A percentile compares a stretch with the other conserved stretches of the same genome.
These are phyloP conservation scores for Simplicillium sp. DNA, from an alignment of 2,329 filamentous ascomycete genomes.

Conservation along the genomic window DNA sequence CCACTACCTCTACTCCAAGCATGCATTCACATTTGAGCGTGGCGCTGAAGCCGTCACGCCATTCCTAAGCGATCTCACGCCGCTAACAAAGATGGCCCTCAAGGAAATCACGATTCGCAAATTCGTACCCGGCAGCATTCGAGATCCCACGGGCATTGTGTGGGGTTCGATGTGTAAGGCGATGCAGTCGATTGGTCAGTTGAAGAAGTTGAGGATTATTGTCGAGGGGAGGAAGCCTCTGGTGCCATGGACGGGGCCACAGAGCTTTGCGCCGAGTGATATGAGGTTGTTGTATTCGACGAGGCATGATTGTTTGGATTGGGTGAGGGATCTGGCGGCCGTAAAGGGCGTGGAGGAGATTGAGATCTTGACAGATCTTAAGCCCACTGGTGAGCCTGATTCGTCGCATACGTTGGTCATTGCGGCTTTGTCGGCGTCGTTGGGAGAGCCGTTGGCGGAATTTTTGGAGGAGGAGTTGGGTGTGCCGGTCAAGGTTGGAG, in stretches of 20 bases:
- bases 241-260: slow-evolving; percentile 37
- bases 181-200: slow-evolving; percentile 41
- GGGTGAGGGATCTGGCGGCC: slow-evolving; percentile 44
- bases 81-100: slow-evolving; percentile 34
- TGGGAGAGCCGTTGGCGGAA: slow-evolving; percentile 44
- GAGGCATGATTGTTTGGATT: slow-evolving; percentile 42
- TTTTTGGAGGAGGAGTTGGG: slow-evolving; percentile 19
- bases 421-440: slow-evolving; percentile 49
- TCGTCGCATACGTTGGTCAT: slow-evolving; percentile 47
- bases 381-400: slow-evolving; percentile 41
- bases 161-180: slow-evolving; percentile 39
- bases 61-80: slow-evolving; percentile 48
- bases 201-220: slow-evolving; percentile 37
- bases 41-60: slow-evolving; percentile 51
- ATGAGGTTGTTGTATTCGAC: slow-evolving; percentile 34
- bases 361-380: slow-evolving; percentile 42
- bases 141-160: slow-evolving; percentile 27
- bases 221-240: slow-evolving; percentile 46
- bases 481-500: slow-evolving; percentile 2
- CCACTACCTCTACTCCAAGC: slow-evolving; percentile 43
- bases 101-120: slow-evolving; percentile 44
- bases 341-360: slow-evolving; percentile 39
- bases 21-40: slow-evolving; percentile 49
- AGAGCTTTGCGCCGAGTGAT: slow-evolving; percentile 33
- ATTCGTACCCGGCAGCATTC: slow-evolving; percentile 33